Evolutionary conservation across 345 rosid species (phyloP).

Genomic region (Populus davidiana): DNA sequence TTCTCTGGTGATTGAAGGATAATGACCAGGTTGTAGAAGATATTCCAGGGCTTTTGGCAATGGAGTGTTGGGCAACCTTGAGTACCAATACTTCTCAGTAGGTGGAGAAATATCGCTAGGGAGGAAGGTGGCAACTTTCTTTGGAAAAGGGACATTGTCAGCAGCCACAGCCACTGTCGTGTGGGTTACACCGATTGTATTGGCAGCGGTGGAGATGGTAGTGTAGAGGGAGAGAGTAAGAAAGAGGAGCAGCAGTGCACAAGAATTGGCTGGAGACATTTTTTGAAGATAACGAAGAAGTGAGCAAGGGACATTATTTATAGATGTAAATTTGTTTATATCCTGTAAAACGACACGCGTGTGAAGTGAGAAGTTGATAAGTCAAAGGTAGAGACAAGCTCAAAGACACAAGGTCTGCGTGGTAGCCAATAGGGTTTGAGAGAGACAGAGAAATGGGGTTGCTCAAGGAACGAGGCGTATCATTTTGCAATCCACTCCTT

Average conservation of each 20-base stretch:
- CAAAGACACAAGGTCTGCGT: conserved; percentile 36
- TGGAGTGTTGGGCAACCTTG: not conserved
- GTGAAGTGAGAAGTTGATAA: conserved; percentile 17
- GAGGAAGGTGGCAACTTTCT: not conserved
- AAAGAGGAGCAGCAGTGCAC: not conserved
- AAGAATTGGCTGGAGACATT: not conserved
- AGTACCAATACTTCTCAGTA: not conserved
- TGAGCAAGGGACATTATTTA: no score
- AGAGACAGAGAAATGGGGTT: not conserved
- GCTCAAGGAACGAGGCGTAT: conserved; percentile 36
- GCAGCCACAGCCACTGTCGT: no score
- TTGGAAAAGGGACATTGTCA: not conserved
- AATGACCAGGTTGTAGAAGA: not conserved
- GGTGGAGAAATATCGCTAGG: not conserved
- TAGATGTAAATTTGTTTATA: not conserved
- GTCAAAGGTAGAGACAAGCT: conserved; percentile 20
- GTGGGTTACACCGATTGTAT: no score
- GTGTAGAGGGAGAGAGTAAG: not conserved
- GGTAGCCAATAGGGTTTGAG: conserved; percentile 10
- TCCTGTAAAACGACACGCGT: conserved; percentile 25
- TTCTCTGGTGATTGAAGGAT: not conserved
- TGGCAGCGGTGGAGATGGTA: not conserved
- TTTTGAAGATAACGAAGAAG: no score
- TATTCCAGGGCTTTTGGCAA: not conserved
- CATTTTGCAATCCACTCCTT: conserved; percentile 63